phyloP scores from a whole-genome alignment of 352 stramenopile genomes.

The Halophytophthora batemanensis region DNA sequence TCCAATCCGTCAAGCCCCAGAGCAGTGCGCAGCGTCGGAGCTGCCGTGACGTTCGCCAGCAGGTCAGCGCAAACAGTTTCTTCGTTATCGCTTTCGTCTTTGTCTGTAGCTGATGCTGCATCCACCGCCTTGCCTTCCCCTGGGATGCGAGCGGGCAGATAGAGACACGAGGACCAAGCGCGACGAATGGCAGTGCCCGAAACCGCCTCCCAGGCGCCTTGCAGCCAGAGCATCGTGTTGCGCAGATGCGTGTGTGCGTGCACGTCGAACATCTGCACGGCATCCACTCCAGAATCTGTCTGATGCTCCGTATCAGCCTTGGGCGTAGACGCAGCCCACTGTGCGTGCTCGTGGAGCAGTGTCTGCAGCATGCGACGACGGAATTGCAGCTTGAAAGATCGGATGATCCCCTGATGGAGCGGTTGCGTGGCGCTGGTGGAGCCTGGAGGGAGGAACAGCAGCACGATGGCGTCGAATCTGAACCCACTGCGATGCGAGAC shows the following conservation, averaged over 20 bases:
- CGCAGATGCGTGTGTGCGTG: constrained; percentile 41
- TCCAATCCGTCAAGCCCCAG: constrained; percentile 35
- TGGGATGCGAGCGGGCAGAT: constrained; percentile 28
- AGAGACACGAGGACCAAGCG: constrained; percentile 37
- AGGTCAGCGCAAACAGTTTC: constrained; percentile 26
- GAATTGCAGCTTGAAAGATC: constrained; percentile 60
- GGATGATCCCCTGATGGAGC: constrained; percentile 53
- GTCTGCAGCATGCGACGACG: constrained; percentile 54
- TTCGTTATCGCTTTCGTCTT: constrained; percentile 8
- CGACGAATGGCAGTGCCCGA: constrained; percentile 31
- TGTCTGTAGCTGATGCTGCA: constrained; percentile 13
- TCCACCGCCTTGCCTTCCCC: constrained; percentile 17
- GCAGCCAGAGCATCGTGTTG: constrained; percentile 43
- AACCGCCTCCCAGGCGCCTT: constrained; percentile 41
- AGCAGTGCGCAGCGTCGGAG: constrained; percentile 20
- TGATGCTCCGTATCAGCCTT: constrained; percentile 10
- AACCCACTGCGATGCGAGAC: constrained; percentile 62
- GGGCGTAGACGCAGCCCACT: constrained; percentile 6
- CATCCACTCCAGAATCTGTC: constrained; percentile 3
- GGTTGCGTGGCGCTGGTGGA: constrained; percentile 39
- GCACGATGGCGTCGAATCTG: constrained; percentile 59
- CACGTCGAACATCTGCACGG: constrained; percentile 30
- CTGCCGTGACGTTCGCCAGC: constrained; percentile 18
- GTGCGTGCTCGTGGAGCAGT: constrained; percentile 33
- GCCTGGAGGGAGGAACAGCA: constrained; percentile 58